A percentile compares a stretch with the other conserved stretches of the same genome.
These are phyloP conservation scores for Ricinus communis DNA, from an alignment of 345 rosid species.

Conservation along the genomic window DNA sequence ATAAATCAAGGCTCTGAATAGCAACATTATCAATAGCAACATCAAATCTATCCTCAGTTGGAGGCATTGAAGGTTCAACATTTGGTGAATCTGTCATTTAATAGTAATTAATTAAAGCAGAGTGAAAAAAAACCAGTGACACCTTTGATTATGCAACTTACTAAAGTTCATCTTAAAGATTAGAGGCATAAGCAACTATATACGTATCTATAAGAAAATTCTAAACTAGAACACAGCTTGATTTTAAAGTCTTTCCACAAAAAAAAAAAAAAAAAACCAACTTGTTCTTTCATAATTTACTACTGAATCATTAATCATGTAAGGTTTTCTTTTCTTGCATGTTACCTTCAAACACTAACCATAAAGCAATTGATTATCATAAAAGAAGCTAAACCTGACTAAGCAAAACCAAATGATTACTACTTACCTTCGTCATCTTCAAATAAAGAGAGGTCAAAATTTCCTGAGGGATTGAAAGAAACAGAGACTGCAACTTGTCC, in stretches of 20 bases:
- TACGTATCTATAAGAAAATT: too few relatives aligned
- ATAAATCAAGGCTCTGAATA: constrained; percentile 58
- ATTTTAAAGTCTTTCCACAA: too few relatives aligned
- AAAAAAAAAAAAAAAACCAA: too few relatives aligned
- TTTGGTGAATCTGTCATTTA: constrained; percentile 46
- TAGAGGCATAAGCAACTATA: too few relatives aligned
- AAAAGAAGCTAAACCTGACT: too few relatives aligned
- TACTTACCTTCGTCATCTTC: constrained; percentile 48
- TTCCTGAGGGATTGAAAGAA: constrained; percentile 84
- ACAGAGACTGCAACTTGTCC: constrained; percentile 50
- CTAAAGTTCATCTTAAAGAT: too few relatives aligned
- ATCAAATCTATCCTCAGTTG: constrained; percentile 64
- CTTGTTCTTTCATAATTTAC: too few relatives aligned
- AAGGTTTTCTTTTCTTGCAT: too few relatives aligned
- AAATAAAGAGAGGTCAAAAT: constrained; percentile 62
- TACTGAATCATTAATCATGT: too few relatives aligned
- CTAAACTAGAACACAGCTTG: too few relatives aligned
- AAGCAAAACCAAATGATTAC: background rate
- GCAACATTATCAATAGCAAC: constrained; percentile 58
- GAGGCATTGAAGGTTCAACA: constrained; percentile 72
- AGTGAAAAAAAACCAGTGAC: background rate
- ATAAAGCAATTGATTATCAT: too few relatives aligned
- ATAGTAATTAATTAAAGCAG: background rate
- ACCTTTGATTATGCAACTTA: too few relatives aligned
- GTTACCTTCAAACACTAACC: background rate